A percentile compares a stretch with the other conserved stretches of the same genome.
Conservation (phyloP, 2,329 filamentous ascomycete genomes). For the Ceratocystis lukuohia region DNA sequence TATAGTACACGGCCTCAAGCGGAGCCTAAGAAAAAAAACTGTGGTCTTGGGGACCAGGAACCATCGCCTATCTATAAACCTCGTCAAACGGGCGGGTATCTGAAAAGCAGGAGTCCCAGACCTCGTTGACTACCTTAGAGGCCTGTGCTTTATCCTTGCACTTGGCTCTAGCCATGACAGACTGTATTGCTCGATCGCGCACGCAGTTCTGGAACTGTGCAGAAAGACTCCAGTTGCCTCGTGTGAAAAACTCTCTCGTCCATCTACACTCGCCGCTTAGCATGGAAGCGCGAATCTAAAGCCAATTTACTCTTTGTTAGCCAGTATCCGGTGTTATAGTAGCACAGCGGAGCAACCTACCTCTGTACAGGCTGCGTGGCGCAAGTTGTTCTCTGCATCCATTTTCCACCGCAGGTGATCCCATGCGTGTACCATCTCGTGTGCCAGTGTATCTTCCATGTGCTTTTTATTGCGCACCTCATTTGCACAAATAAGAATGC, state of each 20-base stretch:
- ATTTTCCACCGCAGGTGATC: constrained; percentile 88
- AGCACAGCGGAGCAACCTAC: constrained; percentile 32
- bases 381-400: constrained; percentile 62
- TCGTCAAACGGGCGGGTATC: constrained; percentile 96
- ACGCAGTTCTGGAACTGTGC: constrained; percentile 94
- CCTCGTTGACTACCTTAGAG: constrained; percentile 78
- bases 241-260: constrained; percentile 68
- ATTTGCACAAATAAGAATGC: constrained; percentile 88
- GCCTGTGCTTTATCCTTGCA: constrained; percentile 82
- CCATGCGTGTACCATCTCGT: constrained; percentile 97
- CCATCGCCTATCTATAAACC: constrained; percentile 56
- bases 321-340: not conserved
- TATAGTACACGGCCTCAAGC: constrained; percentile 3
- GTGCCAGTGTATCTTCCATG: constrained; percentile 83
- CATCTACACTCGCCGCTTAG: constrained; percentile 90
- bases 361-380: constrained; percentile 89
- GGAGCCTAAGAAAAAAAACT: constrained; percentile 6
- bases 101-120: constrained; percentile 95
- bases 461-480: constrained; percentile 68
- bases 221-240: constrained; percentile 77
- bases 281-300: constrained; percentile 78
- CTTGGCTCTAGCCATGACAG: constrained; percentile 61
- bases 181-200: constrained; percentile 62
- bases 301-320: constrained; percentile 18
- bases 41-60: not conserved